phyloP scores from a whole-genome alignment of 2,329 filamentous ascomycete genomes.

The Onygena corvina region DNA sequence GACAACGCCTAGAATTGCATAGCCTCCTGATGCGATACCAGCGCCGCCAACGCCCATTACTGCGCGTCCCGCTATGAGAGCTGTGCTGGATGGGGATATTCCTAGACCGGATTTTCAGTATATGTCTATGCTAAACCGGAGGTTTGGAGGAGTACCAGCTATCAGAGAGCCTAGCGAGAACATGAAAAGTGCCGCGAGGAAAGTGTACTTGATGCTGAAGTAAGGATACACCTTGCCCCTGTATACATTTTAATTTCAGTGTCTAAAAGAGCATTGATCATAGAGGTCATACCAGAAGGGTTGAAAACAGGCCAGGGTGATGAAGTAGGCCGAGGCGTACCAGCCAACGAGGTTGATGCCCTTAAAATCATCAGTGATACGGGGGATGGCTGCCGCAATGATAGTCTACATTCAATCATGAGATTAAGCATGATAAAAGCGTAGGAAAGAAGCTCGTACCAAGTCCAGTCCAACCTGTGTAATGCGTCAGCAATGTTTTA shows the following conservation, averaged over 20 bases:
- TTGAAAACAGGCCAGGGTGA: conserved; percentile 34
- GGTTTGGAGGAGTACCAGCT: conserved; percentile 23
- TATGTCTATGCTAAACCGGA: conserved; percentile 23
- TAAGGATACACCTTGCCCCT: conserved; percentile 34
- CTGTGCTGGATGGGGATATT: conserved; percentile 26
- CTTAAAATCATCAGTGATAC: conserved; percentile 38
- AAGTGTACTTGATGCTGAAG: conserved; percentile 34
- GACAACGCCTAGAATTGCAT: conserved; percentile 30
- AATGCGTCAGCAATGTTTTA: conserved; percentile 3
- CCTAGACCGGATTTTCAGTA: too few relatives aligned
- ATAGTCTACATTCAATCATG: conserved; percentile 24
- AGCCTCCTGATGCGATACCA: conserved; percentile 29
- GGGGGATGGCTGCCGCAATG: conserved; percentile 37
- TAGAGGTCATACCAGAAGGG: conserved; percentile 26
- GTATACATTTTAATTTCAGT: conserved; percentile 19
- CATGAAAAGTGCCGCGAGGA: conserved; percentile 27
- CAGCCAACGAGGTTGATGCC: conserved; percentile 37
- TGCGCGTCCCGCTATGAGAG: conserved; percentile 30
- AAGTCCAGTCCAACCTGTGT: conserved; percentile 8
- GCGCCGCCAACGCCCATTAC: conserved; percentile 26
- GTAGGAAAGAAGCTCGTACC: background rate
- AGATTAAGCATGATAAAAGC: background rate
- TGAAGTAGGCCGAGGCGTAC: conserved; percentile 36
- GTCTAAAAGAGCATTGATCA: conserved; percentile 28
- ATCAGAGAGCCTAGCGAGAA: conserved; percentile 34